These are phyloP conservation scores for Oenanthe javanica DNA, from an alignment of 140 eudicot genomes.

Conservation along the genomic window DNA sequence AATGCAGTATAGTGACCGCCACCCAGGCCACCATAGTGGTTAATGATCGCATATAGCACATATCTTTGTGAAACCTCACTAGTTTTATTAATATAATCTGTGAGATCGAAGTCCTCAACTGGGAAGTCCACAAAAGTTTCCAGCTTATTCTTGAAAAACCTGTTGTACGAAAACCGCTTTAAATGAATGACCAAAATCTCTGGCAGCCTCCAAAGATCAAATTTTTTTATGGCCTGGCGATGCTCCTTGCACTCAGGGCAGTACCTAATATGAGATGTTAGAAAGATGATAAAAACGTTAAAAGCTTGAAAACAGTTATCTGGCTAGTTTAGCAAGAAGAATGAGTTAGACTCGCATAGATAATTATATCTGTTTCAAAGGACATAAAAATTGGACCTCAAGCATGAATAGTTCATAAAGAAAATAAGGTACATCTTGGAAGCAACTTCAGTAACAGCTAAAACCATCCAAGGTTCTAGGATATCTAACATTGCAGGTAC, in stretches of 20 bases:
- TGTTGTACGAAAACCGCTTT: constrained; percentile 3
- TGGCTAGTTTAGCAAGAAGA: not conserved
- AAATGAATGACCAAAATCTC: not conserved
- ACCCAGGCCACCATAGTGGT: constrained; percentile 2
- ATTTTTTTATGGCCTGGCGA: not conserved
- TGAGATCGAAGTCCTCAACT: constrained; percentile 9
- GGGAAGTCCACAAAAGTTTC: not conserved
- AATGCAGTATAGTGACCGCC: constrained; percentile 18
- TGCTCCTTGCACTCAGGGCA: constrained; percentile 2
- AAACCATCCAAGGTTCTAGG: not conserved
- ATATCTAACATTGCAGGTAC: no score
- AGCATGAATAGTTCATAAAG: not conserved
- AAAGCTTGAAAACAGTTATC: not conserved
- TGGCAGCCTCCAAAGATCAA: not conserved
- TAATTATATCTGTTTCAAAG: not conserved
- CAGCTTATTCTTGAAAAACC: not conserved
- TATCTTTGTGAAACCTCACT: constrained; percentile 11
- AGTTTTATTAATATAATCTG: constrained; percentile 39
- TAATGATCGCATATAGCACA: not conserved
- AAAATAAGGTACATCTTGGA: not conserved
- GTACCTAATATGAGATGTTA: constrained; percentile 6
- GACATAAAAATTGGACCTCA: not conserved
- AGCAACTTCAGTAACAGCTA: not conserved
- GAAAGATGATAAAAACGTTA: no score
- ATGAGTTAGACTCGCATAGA: not conserved